Base-by-base conservation (phyloP, 352 stramenopile species). In the Bremia lactucae region DNA sequence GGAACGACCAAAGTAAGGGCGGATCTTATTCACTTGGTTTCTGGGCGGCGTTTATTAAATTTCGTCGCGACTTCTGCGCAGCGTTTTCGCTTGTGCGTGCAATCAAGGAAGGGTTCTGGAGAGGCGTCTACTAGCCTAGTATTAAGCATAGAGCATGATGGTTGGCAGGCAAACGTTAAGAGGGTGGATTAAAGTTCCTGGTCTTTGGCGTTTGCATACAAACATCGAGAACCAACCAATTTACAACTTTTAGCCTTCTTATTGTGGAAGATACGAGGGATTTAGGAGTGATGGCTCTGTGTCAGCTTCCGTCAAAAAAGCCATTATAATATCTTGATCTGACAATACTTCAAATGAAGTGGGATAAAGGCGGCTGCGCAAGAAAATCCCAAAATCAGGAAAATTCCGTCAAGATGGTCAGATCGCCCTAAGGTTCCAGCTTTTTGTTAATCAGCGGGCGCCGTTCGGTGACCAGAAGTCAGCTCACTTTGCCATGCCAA, bases 1-100 rank as follows among this genome's bases (percentile, higher is more conserved):
- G 22, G 41, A 14, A 18, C 9, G 22, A 26, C 42, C 21, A 25
- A 21, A 40, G 15, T 13, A 29, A 40, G 49, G 34, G 42, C 45
- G 37, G 53, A 64, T 71, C 57, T 62, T 68, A 60, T 50, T 67
- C 61, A 43, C 41, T 38, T 36, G 37, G 34, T 59, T 62, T 52
- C 51, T 52, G n/a, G 24, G 47, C 44, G 46, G 23, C 38, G 45
- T 58, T 54, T 52, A 25, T 29, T 50, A 47, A 38, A 39, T 49
- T 65, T 68, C 57, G 48, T 50, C 37, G 61, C 53, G 54, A 48
- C 53, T 67, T 67, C 52, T 31, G 41, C 46, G 38, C 49, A 52
- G 45, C 39, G 37, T 45, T 63, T 69, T 66, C 37, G 53, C 54
- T 61, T 59, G 41, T 65, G 56, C 47, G 46, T 42, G 41, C 31